Evolutionary conservation across 441 rosid species (phyloP), one percentile per base, ranked within the genome.

Genomic region (Metrosideros polymorpha): DNA sequence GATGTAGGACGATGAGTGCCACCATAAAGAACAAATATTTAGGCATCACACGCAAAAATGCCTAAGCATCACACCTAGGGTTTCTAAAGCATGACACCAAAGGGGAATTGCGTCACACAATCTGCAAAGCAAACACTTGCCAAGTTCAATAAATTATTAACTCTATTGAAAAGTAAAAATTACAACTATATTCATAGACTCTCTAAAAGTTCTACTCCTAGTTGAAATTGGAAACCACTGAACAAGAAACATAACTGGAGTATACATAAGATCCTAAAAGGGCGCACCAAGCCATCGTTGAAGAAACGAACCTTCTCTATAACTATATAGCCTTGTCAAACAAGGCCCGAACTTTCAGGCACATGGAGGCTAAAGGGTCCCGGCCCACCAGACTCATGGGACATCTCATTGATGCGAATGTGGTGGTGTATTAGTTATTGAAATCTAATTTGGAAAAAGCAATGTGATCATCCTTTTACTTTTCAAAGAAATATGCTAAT

Each of bases 101-200:
- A 50, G 14, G 17, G 14, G 52, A 27, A 56, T 56, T 0, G 63
- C 32, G n/a, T 54, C 6, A 24, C 57, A 54, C n/a, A 54, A 54
- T 2, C 6, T 24, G 57, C n/a, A 0, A 9, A 24, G 13, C 1
- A 24, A 54, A 0, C 0, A 12, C 17, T 56, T 56, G 18, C 63
- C 63, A 12, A 56, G 18, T 56, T 56, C 32, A 12, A n/a, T 27
- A 56, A 56, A 27, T 27, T 27, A 27, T n/a, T 30, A 27, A 27
- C 63, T 56, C 30, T 56, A 56, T 12, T 5, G 63, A n/a, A 56
- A 56, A 56, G 63, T 56, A 54, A 24, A 3, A 54, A 2, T 24
- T 54, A 9, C 57, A 54, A 24, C n/a, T 54, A 54, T 24, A 9
- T 9, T 54, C 1, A n/a, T 54, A 54, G n/a, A 54, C n/a, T 24